Percentiles rank a stretch among this genome's conserved stretches.
These are phyloP conservation scores for Trichoderma sp. DNA, from an alignment of 2,329 filamentous ascomycete species.

Conservation along the genomic window DNA sequence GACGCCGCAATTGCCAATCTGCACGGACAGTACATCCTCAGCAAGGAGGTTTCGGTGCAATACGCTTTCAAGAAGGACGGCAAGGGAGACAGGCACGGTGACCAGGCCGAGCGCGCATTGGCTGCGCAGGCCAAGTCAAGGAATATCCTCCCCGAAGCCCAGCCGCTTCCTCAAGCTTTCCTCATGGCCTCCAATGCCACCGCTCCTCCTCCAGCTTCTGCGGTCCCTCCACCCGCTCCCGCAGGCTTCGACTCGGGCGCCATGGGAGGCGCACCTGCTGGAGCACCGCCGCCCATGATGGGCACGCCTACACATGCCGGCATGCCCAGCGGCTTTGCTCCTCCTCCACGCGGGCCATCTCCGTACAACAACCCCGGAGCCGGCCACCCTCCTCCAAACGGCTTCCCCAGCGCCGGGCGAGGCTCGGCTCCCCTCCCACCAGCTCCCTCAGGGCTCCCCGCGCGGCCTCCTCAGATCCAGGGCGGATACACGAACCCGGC, in stretches of 20 bases:
- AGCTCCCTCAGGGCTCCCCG: conserved; percentile 53
- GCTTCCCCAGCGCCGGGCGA: conserved; percentile 31
- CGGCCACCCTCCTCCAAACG: conserved; percentile 31
- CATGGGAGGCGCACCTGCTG: conserved; percentile 33
- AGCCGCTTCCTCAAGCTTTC: conserved; percentile 74
- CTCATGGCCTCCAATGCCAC: conserved; percentile 44
- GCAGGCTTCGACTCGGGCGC: conserved; percentile 42
- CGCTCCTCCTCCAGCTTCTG: conserved; percentile 32
- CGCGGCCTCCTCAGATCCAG: conserved; percentile 51
- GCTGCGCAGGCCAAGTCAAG: conserved; percentile 92
- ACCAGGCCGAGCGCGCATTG: conserved; percentile 87
- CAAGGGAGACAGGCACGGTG: conserved; percentile 93
- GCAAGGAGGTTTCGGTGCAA: conserved; percentile 94
- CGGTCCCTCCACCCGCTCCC: conserved; percentile 29
- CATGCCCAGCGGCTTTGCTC: conserved; percentile 42
- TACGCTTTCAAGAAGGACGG: conserved; percentile 99
- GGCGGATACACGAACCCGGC: conserved; percentile 49
- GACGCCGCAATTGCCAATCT: conserved; percentile 90
- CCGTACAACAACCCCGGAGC: conserved; percentile 38
- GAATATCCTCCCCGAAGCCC: conserved; percentile 81
- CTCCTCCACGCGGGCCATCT: conserved; percentile 40
- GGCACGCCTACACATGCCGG: conserved; percentile 40
- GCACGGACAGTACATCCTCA: conserved; percentile 95
- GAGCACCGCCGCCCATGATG: conserved; percentile 32
- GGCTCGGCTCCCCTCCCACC: conserved; percentile 47